Conservation (phyloP, 2,329 filamentous ascomycete species). For the Herpotrichia juniperi region DNA sequence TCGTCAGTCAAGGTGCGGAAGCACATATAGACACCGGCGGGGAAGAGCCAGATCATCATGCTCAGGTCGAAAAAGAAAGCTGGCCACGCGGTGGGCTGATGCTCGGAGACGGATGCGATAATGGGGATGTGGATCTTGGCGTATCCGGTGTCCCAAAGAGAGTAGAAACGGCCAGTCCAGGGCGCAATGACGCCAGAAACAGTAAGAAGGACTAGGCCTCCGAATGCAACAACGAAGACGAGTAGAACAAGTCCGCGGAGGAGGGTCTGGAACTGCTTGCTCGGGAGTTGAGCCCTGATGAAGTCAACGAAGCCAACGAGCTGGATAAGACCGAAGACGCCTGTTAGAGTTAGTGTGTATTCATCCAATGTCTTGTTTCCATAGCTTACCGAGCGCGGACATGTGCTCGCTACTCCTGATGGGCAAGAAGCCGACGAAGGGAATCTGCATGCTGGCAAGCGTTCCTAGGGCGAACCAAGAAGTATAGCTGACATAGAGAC, state of each 20-base stretch:
- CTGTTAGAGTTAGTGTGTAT: constrained; percentile 51
- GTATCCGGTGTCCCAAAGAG: constrained; percentile 97
- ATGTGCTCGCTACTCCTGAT: constrained; percentile 98
- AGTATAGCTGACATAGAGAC: constrained; percentile 94
- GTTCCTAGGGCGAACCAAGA: constrained; percentile 98
- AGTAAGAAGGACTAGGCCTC: constrained; percentile 80
- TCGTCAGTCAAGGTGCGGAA: constrained; percentile 94
- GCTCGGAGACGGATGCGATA: constrained; percentile 98
- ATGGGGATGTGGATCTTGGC: constrained; percentile 99
- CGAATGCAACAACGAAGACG: constrained; percentile 74
- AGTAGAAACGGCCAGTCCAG: constrained; percentile 99
- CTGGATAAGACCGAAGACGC: constrained; percentile 94
- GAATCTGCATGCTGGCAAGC: constrained; percentile 98
- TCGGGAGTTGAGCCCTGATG: constrained; percentile 83
- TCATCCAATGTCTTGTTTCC: not conserved
- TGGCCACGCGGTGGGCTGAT: constrained; percentile 98
- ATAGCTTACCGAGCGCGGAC: constrained; percentile 80
- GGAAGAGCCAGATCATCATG: constrained; percentile 98
- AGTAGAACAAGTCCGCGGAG: constrained; percentile 76
- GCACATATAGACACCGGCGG: constrained; percentile 96
- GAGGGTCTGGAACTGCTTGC: constrained; percentile 92
- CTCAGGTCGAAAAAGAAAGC: constrained; percentile 99
- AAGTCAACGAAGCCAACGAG: constrained; percentile 92
- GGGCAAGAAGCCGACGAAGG: constrained; percentile 95
- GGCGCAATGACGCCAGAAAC: constrained; percentile 91